These are phyloP conservation scores for Penicillium sp. DNA, from an alignment of 2,329 filamentous ascomycete genomes.

Conservation along the genomic window DNA sequence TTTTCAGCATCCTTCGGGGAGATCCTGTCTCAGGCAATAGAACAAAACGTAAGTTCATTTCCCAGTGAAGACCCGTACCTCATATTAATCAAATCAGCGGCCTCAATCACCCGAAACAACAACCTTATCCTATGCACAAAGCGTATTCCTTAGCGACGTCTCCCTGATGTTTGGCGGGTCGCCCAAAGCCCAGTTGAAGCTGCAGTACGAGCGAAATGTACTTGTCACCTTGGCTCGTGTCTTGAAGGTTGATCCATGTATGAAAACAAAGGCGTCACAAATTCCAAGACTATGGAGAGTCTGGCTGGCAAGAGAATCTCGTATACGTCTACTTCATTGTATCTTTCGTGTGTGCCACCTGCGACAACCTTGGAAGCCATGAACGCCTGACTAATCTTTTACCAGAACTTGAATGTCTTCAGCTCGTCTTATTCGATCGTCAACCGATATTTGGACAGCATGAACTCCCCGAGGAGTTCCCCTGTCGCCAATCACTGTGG, in stretches of 20 bases:
- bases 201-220: slow-evolving; percentile 3
- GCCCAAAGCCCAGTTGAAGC: background rate
- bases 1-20: background rate
- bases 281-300: background rate
- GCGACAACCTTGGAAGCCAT: background rate
- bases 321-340: slow-evolving; percentile 1
- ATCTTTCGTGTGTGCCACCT: background rate
- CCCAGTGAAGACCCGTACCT: background rate
- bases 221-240: background rate
- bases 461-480: background rate
- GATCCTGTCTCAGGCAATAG: background rate
- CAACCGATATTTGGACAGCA: background rate
- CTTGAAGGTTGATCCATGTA: slow-evolving; percentile 1
- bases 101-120: slow-evolving; percentile 1
- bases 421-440: slow-evolving; percentile 1
- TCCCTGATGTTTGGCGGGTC: background rate
- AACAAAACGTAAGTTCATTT: background rate
- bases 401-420: slow-evolving; percentile 1
- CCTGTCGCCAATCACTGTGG: slow-evolving; percentile 1
- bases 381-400: background rate
- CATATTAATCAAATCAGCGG: background rate
- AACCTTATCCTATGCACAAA: background rate
- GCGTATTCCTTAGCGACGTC: background rate
- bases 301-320: slow-evolving; percentile 3
- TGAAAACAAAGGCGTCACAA: background rate